These are phyloP conservation scores for Linderina pennispora DNA, from an alignment of 192 early-diverging fungal species.

Conservation along the genomic window DNA sequence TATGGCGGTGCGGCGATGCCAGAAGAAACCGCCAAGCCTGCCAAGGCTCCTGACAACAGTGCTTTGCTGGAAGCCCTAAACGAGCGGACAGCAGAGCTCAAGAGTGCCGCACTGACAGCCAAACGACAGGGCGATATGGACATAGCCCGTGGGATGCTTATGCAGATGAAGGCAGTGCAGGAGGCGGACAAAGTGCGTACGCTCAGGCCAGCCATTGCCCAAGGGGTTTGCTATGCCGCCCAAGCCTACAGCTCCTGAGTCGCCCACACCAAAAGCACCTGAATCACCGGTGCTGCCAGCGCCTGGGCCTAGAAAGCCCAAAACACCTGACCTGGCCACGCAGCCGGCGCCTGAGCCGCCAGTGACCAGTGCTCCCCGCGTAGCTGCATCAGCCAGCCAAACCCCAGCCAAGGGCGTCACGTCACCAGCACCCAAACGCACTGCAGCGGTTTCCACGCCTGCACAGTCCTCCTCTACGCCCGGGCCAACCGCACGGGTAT, in stretches of 20 bases:
- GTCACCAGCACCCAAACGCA: too few relatives aligned
- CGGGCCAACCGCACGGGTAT: background rate
- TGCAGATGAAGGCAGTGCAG: constrained; percentile 26
- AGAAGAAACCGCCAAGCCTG: background rate
- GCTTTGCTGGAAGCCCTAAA: background rate
- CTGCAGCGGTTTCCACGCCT: too few relatives aligned
- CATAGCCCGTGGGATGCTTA: constrained; percentile 18
- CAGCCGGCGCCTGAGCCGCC: background rate
- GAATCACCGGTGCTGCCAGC: background rate
- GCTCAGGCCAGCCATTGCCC: background rate
- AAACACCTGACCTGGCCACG: too few relatives aligned
- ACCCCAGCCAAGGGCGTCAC: background rate
- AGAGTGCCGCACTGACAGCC: constrained; percentile 16
- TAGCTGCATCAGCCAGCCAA: background rate
- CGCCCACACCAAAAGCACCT: background rate
- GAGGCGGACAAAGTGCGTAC: constrained; percentile 1
- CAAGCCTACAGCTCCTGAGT: background rate
- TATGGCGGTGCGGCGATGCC: background rate
- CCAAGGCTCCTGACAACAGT: background rate
- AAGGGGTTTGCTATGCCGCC: background rate
- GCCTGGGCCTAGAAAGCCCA: too few relatives aligned
- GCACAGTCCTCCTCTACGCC: too few relatives aligned
- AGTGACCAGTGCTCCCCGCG: background rate
- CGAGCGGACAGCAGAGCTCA: constrained; percentile 6
- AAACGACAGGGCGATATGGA: constrained; percentile 26